A percentile compares a stretch with the other conserved stretches of the same genome.
Conservation (phyloP, 2,329 filamentous ascomycete species). For the Stagonosporopsis tanaceti region DNA sequence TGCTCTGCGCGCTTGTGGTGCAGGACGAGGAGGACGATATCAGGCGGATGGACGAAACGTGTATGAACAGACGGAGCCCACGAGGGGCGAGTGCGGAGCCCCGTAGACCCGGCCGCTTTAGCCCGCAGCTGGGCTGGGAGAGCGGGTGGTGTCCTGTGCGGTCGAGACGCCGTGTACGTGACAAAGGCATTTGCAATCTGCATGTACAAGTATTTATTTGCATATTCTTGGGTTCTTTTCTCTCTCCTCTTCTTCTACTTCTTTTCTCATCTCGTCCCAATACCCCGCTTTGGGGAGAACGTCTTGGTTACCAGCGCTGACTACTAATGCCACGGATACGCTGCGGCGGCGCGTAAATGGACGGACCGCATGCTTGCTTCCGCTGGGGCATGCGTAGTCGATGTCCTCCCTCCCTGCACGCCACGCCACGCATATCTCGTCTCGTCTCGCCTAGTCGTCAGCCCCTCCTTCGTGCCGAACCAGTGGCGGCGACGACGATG, state of each 20-base stretch:
- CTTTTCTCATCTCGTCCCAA: background rate
- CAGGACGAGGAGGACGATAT: background rate
- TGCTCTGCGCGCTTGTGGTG: background rate
- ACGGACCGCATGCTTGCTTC: too few species aligned
- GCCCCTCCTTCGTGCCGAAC: too few species aligned
- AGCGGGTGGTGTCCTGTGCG: background rate
- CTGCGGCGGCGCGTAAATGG: too few species aligned
- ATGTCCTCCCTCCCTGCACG: too few species aligned
- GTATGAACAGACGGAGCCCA: conserved; percentile 15
- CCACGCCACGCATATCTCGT: too few species aligned
- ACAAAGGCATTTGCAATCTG: conserved; percentile 18
- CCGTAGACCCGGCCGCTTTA: background rate
- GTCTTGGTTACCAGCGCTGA: background rate
- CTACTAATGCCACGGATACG: background rate
- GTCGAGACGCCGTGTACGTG: conserved; percentile 4
- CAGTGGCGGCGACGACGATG: too few species aligned
- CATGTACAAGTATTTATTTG: conserved; percentile 25
- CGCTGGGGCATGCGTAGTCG: too few species aligned
- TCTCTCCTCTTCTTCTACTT: background rate
- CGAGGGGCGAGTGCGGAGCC: background rate
- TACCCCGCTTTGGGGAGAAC: conserved; percentile 1
- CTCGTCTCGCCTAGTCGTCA: too few species aligned
- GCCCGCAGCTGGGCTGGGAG: background rate
- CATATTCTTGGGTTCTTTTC: conserved; percentile 13
- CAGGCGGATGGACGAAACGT: conserved; percentile 1